Base-by-base conservation (phyloP, 202 grass and related monocot genomes). In the Elaeis oleifera region DNA sequence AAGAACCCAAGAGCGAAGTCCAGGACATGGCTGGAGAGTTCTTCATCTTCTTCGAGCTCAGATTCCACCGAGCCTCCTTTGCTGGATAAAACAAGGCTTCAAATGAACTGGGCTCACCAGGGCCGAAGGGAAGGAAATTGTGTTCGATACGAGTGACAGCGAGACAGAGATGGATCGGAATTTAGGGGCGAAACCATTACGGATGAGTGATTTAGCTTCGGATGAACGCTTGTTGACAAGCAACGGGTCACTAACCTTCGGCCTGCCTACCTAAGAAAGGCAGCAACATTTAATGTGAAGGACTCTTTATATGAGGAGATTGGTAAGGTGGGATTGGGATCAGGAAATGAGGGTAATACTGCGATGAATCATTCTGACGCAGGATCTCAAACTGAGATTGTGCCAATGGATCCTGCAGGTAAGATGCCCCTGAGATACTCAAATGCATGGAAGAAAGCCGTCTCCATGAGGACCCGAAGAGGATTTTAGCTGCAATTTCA, bases 391-490 rank as follows among this genome's bases (percentile, higher is more conserved):
- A 13, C 11, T 44, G 61, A 64, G 61, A 49, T 20, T 6, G 6
- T 4, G 4, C 11, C 19, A n/a, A 31, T 15, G 60, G 32, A 51
- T 31, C 17, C 16, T 5, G 23, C 3, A 3, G 16, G 19, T 5
- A 54, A 53, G 3, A 21, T 36, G 50, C 6, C 3, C 24, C 4
- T 18, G 26, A 8, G 17, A 5, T 13, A 53, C 23, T 23, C 23
- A 5, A 17, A 11, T 23, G 18, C 11, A 31, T 44, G 6, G 23
- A 59, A 25, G 24, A 59, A 60, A 51, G 20, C 39, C 9, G 51
- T 51, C 21, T 71, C 56, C 2, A 18, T 29, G 55, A 50, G 68
- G 56, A 60, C 44, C 18, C 28, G 64, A 36, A 67, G 64, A 54
- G 24, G 24, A 18, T 3, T 67, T 54, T 67, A 67, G 14, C 21